A percentile compares a stretch with the other conserved stretches of the same genome.
These are phyloP conservation scores for Cinnamomum chago DNA, from an alignment of 164 flowering plant species.

Conservation along the genomic window DNA sequence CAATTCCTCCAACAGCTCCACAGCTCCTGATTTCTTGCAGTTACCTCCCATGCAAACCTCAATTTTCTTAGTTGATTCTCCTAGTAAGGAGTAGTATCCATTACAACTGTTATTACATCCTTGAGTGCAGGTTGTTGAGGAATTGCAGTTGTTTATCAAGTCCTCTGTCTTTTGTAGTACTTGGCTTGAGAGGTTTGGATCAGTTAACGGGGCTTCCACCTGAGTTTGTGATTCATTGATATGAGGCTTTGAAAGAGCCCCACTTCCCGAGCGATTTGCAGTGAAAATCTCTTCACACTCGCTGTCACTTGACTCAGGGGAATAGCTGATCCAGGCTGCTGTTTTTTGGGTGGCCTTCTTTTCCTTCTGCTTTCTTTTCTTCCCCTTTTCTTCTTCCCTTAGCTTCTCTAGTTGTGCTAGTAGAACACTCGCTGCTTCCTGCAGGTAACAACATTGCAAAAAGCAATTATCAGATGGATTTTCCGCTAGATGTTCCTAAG, in stretches of 20 bases:
- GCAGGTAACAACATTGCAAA: constrained; percentile 1
- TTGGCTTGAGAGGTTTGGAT: background rate
- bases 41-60: constrained; percentile 92
- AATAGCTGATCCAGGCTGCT: background rate
- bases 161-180: background rate
- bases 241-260: background rate
- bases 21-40: constrained; percentile 74
- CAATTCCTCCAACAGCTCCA: constrained; percentile 50
- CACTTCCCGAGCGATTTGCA: constrained; percentile 28
- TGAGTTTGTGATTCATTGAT: background rate
- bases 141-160: too few species aligned
- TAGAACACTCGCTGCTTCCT: constrained; percentile 20
- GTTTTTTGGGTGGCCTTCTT: constrained; percentile 17
- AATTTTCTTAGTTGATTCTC: constrained; percentile 29
- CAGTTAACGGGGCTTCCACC: constrained; percentile 5
- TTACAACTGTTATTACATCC: constrained; percentile 4
- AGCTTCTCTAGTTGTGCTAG: constrained; percentile 15
- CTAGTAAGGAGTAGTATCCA: background rate
- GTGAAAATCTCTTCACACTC: constrained; percentile 49
- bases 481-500: background rate
- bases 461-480: too few species aligned
- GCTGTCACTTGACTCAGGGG: constrained; percentile 40
- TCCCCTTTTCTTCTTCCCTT: constrained; percentile 16
- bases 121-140: background rate
- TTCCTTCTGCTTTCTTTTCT: constrained; percentile 20